A percentile compares a stretch with the other conserved stretches of the same genome.
Conservation (phyloP, 2,329 filamentous ascomycete genomes). For the Trichoderma koningiopsis region DNA sequence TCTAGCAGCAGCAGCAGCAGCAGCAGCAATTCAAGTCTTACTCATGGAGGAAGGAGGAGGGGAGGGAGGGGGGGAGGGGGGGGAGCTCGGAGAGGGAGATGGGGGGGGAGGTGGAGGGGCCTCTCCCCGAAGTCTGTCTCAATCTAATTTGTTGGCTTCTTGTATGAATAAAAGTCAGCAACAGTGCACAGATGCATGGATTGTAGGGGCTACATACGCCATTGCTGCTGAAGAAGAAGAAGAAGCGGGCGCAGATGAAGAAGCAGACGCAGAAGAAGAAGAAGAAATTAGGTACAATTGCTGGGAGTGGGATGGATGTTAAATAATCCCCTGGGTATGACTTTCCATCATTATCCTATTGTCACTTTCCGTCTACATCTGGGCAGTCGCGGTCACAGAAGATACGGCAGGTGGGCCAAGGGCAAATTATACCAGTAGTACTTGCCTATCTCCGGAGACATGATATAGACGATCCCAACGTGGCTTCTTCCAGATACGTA, state of each 20-base stretch:
- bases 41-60: not conserved
- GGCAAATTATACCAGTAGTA: constrained; percentile 4
- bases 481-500: constrained; percentile 8
- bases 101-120: not conserved
- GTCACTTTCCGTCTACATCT: constrained; percentile 4
- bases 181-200: constrained; percentile 4
- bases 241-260: too few relatives aligned
- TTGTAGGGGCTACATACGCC: constrained; percentile 3
- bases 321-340: constrained; percentile 4
- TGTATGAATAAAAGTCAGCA: constrained; percentile 10
- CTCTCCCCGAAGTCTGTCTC: not conserved
- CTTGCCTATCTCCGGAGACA: constrained; percentile 9
- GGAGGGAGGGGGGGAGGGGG: not conserved
- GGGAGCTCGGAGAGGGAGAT: not conserved
- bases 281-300: not conserved
- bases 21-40: not conserved
- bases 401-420: constrained; percentile 2
- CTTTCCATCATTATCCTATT: constrained; percentile 5
- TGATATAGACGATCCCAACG: constrained; percentile 6
- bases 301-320: not conserved
- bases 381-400: constrained; percentile 11
- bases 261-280: too few relatives aligned
- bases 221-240: constrained; percentile 1
- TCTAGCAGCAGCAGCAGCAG: not conserved
- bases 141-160: not conserved